Conservation (phyloP, 2,329 filamentous ascomycete species). For the Diaporthe eres region DNA sequence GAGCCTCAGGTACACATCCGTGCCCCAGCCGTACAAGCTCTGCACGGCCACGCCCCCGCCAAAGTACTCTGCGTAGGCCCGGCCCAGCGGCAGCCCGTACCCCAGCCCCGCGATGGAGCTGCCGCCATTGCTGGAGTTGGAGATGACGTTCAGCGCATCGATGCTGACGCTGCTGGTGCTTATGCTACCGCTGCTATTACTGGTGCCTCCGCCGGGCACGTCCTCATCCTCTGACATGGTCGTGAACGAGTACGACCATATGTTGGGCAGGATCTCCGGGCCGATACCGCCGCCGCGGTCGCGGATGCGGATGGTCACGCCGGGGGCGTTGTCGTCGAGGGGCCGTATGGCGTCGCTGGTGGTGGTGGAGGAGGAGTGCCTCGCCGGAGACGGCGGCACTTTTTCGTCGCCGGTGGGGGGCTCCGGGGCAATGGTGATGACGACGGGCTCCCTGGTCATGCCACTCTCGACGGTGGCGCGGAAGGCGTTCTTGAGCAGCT, state of each 20-base stretch:
- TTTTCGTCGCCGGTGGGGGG: constrained; percentile 53
- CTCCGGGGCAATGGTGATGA: constrained; percentile 90
- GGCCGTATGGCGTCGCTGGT: constrained; percentile 66
- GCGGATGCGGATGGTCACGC: constrained; percentile 94
- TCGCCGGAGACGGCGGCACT: constrained; percentile 37
- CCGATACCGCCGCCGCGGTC: constrained; percentile 95
- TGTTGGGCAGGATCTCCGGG: constrained; percentile 84
- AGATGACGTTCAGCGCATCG: constrained; percentile 83
- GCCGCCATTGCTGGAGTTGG: constrained; percentile 76
- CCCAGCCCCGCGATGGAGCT: constrained; percentile 93
- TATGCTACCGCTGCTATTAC: constrained; percentile 63
- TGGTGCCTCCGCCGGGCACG: constrained; percentile 54
- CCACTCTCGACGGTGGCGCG: constrained; percentile 89
- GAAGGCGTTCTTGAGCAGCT: constrained; percentile 97
- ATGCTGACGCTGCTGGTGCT: constrained; percentile 61
- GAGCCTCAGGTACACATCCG: constrained; percentile 76
- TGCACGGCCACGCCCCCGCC: constrained; percentile 96
- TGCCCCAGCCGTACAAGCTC: constrained; percentile 93
- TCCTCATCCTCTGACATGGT: constrained; percentile 83
- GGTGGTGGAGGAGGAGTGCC: constrained; percentile 52
- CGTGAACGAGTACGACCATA: constrained; percentile 98
- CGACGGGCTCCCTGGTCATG: constrained; percentile 84
- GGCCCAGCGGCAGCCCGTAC: constrained; percentile 90
- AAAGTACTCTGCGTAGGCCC: constrained; percentile 98
- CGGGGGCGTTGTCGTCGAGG: constrained; percentile 77